Conservation (phyloP, 2,329 filamentous ascomycete species). For the Plectosphaerella cucumerina region DNA sequence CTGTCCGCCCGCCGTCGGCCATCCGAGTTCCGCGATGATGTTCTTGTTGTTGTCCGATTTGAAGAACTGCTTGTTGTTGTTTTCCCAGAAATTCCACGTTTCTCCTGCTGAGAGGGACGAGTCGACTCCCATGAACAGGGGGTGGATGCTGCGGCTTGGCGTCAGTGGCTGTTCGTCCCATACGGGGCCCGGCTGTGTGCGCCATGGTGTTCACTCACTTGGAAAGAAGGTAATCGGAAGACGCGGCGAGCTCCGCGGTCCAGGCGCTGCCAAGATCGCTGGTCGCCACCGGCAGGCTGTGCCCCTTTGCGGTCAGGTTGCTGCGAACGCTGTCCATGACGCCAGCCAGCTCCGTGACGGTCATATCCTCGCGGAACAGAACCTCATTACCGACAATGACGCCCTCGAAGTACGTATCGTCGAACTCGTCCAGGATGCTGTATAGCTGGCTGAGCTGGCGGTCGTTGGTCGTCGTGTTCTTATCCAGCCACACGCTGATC, state of each 20-base stretch:
- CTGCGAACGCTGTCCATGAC: conserved; percentile 64
- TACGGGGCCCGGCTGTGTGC: too few relatives aligned
- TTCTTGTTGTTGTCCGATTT: conserved; percentile 61
- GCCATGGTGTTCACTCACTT: conserved; percentile 46
- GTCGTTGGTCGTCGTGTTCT: conserved; percentile 75
- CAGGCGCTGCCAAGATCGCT: conserved; percentile 89
- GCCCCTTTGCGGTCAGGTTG: conserved; percentile 64
- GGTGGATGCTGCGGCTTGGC: conserved; percentile 60
- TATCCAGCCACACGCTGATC: conserved; percentile 91
- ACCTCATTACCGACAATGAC: conserved; percentile 82
- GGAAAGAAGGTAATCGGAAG: conserved; percentile 87
- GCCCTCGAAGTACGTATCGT: conserved; percentile 67
- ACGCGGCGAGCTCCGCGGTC: conserved; percentile 62
- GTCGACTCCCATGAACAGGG: conserved; percentile 82
- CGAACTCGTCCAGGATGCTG: conserved; percentile 69
- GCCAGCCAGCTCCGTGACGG: conserved; percentile 54
- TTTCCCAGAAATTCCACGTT: conserved; percentile 80
- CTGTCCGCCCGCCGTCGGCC: conserved; percentile 80
- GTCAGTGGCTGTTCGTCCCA: neutral
- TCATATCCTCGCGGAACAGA: conserved; percentile 73
- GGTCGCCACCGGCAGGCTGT: conserved; percentile 71
- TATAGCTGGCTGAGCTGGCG: conserved; percentile 84
- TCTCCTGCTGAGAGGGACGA: conserved; percentile 67
- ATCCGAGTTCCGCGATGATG: conserved; percentile 87
- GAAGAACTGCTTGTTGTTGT: conserved; percentile 62